Conservation (phyloP, 106 monocot species). For the Xerophyta viscosa region DNA sequence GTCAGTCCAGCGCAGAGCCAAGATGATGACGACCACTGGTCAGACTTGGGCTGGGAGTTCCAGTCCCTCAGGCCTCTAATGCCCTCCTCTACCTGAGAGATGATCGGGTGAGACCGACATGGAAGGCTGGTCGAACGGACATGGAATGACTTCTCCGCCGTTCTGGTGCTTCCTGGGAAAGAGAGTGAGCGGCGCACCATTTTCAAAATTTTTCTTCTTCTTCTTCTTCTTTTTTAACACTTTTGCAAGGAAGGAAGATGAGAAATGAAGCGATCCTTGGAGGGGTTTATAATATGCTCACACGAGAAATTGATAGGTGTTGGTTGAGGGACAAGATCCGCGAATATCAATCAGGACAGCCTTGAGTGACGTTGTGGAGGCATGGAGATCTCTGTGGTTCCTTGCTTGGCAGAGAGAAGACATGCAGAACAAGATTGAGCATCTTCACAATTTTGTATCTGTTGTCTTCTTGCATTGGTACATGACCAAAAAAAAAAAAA, state of each 20-base stretch:
- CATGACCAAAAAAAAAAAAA: too few species aligned
- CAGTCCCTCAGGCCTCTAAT: conserved; percentile 31
- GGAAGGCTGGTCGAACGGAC: conserved; percentile 70
- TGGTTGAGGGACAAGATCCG: too few species aligned
- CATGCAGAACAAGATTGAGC: background rate
- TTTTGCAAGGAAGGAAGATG: background rate
- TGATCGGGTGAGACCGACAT: conserved; percentile 50
- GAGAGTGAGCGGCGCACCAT: conserved; percentile 48
- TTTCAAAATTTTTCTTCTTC: background rate
- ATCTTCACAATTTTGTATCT: background rate
- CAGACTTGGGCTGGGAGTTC: conserved; percentile 7
- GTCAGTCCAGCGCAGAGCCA: conserved; percentile 33
- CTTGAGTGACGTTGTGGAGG: too few species aligned
- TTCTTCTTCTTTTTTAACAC: background rate
- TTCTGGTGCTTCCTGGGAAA: conserved; percentile 13
- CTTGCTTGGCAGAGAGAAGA: background rate
- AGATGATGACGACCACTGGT: conserved; percentile 1
- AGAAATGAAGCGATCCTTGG: background rate
- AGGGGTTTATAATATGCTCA: background rate
- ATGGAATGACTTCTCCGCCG: conserved; percentile 20
- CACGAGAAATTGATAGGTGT: too few species aligned
- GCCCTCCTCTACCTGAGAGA: conserved; percentile 48
- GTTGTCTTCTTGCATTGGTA: too few species aligned
- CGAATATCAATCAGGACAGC: too few species aligned
- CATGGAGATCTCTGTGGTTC: too few species aligned